Evolutionary conservation across 2,329 filamentous ascomycete species (phyloP).

Genomic region (Xylariomycetidae sp.): DNA sequence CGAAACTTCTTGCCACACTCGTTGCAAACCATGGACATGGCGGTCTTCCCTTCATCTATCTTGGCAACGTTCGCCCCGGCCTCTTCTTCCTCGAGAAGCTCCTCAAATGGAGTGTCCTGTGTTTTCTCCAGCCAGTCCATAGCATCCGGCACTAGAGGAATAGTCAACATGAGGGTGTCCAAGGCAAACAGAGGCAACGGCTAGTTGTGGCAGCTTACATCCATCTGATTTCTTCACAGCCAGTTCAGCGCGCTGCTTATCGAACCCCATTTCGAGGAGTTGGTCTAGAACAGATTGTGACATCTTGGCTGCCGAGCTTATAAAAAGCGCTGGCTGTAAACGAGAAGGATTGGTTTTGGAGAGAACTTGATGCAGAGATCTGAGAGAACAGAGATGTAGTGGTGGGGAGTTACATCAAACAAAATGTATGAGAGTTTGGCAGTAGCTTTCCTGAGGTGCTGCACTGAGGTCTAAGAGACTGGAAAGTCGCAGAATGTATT

Average conservation of each 20-base stretch:
- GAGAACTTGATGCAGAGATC: background rate
- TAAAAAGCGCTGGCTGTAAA: background rate
- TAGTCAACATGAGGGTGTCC: too few species aligned
- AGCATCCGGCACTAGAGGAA: constrained; percentile 71
- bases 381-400: background rate
- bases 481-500: too few species aligned
- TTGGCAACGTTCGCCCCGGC: constrained; percentile 50
- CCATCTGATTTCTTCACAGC: constrained; percentile 81
- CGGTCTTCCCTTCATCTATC: constrained; percentile 66
- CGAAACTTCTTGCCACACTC: constrained; percentile 92
- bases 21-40: constrained; percentile 84
- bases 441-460: too few species aligned
- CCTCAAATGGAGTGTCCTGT: constrained; percentile 79
- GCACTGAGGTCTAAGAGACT: too few species aligned
- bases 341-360: background rate
- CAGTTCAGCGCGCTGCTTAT: constrained; percentile 73
- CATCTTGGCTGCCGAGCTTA: constrained; percentile 30
- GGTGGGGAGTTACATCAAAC: too few species aligned
- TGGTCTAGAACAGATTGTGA: constrained; percentile 56
- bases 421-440: too few species aligned
- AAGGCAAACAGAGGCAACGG: too few species aligned
- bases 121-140: constrained; percentile 94
- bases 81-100: constrained; percentile 61
- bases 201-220: constrained; percentile 57
- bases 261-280: constrained; percentile 73